Base-by-base conservation (phyloP, 805 yeast genomes). In the Wickerhamomyces canadensis region DNA sequence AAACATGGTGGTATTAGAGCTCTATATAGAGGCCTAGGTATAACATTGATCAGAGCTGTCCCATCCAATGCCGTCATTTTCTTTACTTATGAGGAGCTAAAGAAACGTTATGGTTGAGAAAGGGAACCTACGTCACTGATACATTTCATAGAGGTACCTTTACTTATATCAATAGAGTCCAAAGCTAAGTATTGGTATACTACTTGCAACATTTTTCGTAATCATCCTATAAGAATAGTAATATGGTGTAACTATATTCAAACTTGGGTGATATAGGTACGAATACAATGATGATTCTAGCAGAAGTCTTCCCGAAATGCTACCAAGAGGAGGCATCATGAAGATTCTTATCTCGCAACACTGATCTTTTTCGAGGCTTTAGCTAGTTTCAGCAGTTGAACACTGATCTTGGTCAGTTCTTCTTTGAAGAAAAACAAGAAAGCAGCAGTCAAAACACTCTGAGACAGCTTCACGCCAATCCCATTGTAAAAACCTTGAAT, bases 41-140 rank as follows among this genome's bases (percentile, higher is more conserved):
- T 91, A 38, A 87, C 97, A 0, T 60, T 87, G 40, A 45, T 77
- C 6, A 76, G 96, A 54, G 86, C 95, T 0, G 75, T 85, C 2
- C 98, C 98, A 1, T 88, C 96, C 3, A 85, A 87, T 52, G 96
- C 96, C 2, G 68, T 80, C 8, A 86, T 89, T 21, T 91, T 91
- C 62, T 77, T 81, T 48, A 71, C 79, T 4, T 89, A 87, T 55
- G 96, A 89, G 52, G 61, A 72, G 21, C 50, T 79, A 43, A 78
- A 75, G 54, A 51, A 59, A 44, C 47, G 44, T 44, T 60, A 34
- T 28, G 36, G 42, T 13, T 44, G 29, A 29, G 11, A n/a, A n/a
- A n/a, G n/a, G n/a, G n/a, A n/a, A n/a, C n/a, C n/a, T n/a, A n/a
- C n/a, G n/a, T n/a, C n/a, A n/a, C n/a, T n/a, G n/a, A n/a, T n/a